Conservation (phyloP, 2,329 filamentous ascomycete species). For the Sclerotinia glacialis region DNA sequence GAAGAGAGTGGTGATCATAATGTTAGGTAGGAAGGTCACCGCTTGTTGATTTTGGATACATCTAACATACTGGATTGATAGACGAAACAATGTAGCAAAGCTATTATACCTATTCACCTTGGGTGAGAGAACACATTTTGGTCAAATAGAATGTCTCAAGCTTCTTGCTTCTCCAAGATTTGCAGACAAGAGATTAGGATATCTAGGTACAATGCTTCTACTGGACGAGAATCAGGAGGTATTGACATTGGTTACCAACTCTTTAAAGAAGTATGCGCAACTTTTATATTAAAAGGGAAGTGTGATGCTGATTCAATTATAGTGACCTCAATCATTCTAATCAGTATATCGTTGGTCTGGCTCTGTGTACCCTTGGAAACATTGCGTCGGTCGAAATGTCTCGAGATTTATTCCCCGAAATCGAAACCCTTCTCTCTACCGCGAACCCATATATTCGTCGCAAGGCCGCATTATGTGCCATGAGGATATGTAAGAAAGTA, state of each 20-base stretch:
- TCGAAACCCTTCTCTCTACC: slow-evolving; percentile 86
- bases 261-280: slow-evolving; percentile 77
- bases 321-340: slow-evolving; percentile 97
- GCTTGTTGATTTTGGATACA: slow-evolving; percentile 15
- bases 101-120: slow-evolving; percentile 97
- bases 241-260: slow-evolving; percentile 94
- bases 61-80: slow-evolving; percentile 42
- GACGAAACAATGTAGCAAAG: slow-evolving; percentile 98
- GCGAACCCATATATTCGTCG: slow-evolving; percentile 97
- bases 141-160: slow-evolving; percentile 98
- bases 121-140: slow-evolving; percentile 95
- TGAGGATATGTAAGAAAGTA: slow-evolving; percentile 98
- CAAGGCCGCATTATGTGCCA: slow-evolving; percentile 97
- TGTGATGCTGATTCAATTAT: slow-evolving; percentile 18
- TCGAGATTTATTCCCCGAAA: slow-evolving; percentile 91
- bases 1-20: slow-evolving; percentile 94
- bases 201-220: slow-evolving; percentile 91
- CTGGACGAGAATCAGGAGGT: slow-evolving; percentile 99
- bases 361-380: slow-evolving; percentile 93
- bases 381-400: slow-evolving; percentile 99
- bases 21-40: slow-evolving; percentile 63
- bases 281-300: background rate
- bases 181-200: slow-evolving; percentile 93
- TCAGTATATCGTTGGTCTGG: slow-evolving; percentile 96
- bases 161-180: slow-evolving; percentile 94